Conservation (phyloP, 192 early-diverging fungal species). For the Backusella circina region DNA sequence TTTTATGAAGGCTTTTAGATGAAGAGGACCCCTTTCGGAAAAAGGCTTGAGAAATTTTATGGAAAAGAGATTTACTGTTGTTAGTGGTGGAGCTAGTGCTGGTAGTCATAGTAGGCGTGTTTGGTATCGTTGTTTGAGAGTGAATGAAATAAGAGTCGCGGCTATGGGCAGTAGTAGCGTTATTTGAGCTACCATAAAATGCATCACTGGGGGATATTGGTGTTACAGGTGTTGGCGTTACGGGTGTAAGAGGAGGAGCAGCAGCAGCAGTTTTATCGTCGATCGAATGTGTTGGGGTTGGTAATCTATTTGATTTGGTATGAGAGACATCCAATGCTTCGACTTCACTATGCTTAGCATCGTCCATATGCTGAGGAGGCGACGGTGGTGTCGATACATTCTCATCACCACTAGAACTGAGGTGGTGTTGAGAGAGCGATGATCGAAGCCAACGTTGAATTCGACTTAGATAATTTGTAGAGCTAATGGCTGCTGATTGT, state of each 20-base stretch:
- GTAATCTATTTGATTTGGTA: not conserved
- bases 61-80: conserved; percentile 8
- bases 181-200: not conserved
- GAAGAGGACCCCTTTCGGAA: not conserved
- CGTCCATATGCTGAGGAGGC: not conserved
- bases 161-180: not conserved
- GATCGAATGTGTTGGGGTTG: not conserved
- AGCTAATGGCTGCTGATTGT: conserved; percentile 8
- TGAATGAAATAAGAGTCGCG: not conserved
- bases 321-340: not conserved
- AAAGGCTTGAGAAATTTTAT: conserved; percentile 10
- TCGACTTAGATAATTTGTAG: conserved; percentile 17
- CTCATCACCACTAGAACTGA: not conserved
- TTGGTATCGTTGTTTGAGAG: not conserved
- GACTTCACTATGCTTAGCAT: not conserved
- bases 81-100: not conserved
- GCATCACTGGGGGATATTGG: not conserved
- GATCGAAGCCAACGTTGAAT: conserved; percentile 30
- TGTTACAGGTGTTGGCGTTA: not conserved
- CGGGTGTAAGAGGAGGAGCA: not conserved
- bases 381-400: not conserved
- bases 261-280: not conserved
- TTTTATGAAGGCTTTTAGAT: not conserved
- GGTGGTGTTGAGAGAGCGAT: conserved; percentile 4
- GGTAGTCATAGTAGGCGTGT: not conserved